phyloP scores from a whole-genome alignment of 495 filamentous ascomycete species.

The Lasiosphaeria miniovina region DNA sequence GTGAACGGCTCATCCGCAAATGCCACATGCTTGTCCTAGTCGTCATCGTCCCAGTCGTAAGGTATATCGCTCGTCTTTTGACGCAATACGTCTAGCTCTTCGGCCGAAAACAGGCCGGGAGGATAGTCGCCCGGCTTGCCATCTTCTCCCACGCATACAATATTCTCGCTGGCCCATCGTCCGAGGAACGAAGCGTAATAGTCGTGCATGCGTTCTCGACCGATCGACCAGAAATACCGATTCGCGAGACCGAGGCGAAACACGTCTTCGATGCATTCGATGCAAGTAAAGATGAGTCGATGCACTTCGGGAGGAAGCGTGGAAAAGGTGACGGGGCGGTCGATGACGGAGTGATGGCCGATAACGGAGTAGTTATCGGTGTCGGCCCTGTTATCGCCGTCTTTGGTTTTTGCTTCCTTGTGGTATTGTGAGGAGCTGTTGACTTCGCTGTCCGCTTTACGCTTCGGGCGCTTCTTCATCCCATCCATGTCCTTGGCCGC shows the following conservation, averaged over 20 bases:
- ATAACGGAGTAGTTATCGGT: too few species aligned
- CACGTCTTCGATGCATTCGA: background rate
- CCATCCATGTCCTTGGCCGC: too few species aligned
- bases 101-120: slow-evolving; percentile 9
- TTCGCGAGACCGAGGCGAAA: background rate
- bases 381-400: too few species aligned
- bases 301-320: background rate
- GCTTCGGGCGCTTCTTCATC: too few species aligned
- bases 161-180: slow-evolving; percentile 3
- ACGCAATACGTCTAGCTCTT: slow-evolving; percentile 8
- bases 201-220: background rate
- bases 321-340: background rate
- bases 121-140: slow-evolving; percentile 8
- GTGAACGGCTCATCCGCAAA: background rate
- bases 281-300: background rate
- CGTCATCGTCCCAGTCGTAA: too few species aligned
- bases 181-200: slow-evolving; percentile 7
- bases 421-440: too few species aligned
- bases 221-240: background rate
- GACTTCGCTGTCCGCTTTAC: too few species aligned
- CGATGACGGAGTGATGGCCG: too few species aligned
- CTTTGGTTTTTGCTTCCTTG: too few species aligned
- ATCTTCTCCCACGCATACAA: slow-evolving; percentile 6
- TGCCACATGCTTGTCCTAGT: background rate
- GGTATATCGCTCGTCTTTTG: too few species aligned